Evolutionary conservation across 106 monocot genomes (phyloP).

Genomic region (Amphibolis antarctica): DNA sequence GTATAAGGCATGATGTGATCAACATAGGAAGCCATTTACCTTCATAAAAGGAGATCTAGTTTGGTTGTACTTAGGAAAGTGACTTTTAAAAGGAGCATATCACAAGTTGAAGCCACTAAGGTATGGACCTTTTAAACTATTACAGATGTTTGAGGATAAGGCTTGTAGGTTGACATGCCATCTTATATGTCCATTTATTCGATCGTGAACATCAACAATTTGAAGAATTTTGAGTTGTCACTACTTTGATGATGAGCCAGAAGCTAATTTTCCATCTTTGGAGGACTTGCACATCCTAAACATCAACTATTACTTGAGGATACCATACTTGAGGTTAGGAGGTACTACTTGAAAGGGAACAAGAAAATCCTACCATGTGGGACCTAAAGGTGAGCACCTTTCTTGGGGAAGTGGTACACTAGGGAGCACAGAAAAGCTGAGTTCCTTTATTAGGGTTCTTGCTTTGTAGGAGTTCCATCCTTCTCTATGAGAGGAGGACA

Average conservation of each 20-base stretch:
- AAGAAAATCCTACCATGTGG: no score
- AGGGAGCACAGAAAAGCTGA: no score
- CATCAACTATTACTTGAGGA: neutral
- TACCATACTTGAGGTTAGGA: neutral
- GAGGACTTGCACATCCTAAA: neutral
- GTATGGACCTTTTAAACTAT: constrained; percentile 1
- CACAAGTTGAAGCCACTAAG: neutral
- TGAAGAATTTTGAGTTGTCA: neutral
- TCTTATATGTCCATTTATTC: neutral
- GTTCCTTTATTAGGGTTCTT: no score
- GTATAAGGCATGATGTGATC: constrained; percentile 1
- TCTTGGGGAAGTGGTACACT: no score
- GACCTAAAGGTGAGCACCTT: no score
- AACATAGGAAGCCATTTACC: neutral
- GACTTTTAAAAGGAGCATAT: neutral
- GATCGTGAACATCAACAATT: neutral
- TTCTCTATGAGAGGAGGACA: no score
- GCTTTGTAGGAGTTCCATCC: no score
- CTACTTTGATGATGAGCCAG: neutral
- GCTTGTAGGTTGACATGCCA: constrained; percentile 1
- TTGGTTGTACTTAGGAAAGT: neutral
- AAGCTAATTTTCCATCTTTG: neutral
- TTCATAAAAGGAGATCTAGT: neutral
- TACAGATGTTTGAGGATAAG: neutral
- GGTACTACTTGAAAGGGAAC: no score